A percentile compares a stretch with the other conserved stretches of the same genome.
Evolutionary conservation across 495 filamentous ascomycete species (phyloP).

Genomic region (Tuber indicum): DNA sequence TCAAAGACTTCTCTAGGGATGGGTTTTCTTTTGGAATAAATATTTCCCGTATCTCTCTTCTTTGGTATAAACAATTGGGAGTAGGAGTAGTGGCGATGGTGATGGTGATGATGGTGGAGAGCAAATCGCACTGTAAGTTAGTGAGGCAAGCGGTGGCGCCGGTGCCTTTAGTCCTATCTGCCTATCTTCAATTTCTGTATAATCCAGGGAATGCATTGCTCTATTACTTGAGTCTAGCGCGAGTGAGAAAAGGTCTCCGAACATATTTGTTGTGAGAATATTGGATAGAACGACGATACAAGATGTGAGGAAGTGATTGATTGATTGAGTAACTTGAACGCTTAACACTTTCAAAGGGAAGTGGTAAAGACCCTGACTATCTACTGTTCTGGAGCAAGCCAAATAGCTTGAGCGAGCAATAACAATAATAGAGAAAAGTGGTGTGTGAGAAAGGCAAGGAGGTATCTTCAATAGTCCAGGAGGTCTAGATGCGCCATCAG

Average conservation of each 20-base stretch:
- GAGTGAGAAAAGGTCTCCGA: not conserved
- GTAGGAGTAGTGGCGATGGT: not conserved
- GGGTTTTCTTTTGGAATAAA: not conserved
- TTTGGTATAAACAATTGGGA: not conserved
- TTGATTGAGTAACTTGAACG: too few species aligned
- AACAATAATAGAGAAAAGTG: too few species aligned
- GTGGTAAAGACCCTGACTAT: too few species aligned
- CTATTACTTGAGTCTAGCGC: not conserved
- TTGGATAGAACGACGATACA: too few species aligned
- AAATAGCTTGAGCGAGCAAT: too few species aligned
- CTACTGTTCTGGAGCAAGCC: too few species aligned
- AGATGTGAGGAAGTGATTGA: too few species aligned
- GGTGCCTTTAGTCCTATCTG: not conserved
- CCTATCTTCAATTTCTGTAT: not conserved
- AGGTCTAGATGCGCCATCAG: too few species aligned
- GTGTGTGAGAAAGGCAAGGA: too few species aligned
- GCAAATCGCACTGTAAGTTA: not conserved
- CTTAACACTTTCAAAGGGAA: too few species aligned
- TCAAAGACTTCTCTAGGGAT: not conserved
- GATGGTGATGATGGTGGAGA: not conserved
- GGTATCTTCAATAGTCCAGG: too few species aligned
- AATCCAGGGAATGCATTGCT: not conserved
- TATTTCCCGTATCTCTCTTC: not conserved
- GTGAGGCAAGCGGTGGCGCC: not conserved
- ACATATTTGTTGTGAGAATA: too few species aligned